A percentile compares a stretch with the other conserved stretches of the same genome.
phyloP scores from a whole-genome alignment of 192 early-diverging fungal species.

The Coemansia asiatica region DNA sequence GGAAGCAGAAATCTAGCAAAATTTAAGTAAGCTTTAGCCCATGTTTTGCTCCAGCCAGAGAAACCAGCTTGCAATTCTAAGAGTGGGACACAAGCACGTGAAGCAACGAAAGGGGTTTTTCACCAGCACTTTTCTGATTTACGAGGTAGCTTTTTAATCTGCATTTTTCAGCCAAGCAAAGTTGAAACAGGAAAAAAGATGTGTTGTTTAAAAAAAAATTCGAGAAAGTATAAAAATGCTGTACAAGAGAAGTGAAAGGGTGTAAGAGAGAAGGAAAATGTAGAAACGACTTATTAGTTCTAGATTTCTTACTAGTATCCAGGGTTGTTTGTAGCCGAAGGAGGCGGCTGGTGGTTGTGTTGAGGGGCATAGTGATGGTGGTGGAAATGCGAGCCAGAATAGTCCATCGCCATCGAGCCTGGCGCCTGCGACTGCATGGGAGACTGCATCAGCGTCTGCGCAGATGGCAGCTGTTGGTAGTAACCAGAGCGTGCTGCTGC shows the following conservation, averaged over 20 bases:
- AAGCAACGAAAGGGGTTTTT: neutral
- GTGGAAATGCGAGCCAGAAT: conserved; percentile 1
- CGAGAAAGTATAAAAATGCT: conserved; percentile 11
- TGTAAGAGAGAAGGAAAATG: neutral
- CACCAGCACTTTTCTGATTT: too few relatives aligned
- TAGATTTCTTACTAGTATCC: neutral
- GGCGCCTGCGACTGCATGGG: conserved; percentile 18
- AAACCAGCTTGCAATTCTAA: neutral
- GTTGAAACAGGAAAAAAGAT: neutral
- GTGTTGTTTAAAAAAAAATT: neutral
- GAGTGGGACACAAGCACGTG: conserved; percentile 3
- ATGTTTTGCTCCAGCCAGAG: neutral
- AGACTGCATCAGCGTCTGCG: conserved; percentile 46
- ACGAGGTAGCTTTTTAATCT: too few relatives aligned
- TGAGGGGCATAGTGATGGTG: conserved; percentile 1
- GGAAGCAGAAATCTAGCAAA: too few relatives aligned
- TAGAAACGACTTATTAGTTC: too few relatives aligned
- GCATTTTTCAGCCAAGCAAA: neutral
- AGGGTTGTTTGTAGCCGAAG: conserved; percentile 8
- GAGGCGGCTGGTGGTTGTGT: neutral
- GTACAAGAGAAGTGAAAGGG: conserved; percentile 16
- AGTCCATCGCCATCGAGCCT: conserved; percentile 10
- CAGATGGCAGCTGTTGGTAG: conserved; percentile 40
- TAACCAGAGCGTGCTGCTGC: conserved; percentile 15
- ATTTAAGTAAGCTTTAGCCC: too few relatives aligned